These are phyloP conservation scores for Geranium incanum DNA, from an alignment of 441 rosid species.

Conservation along the genomic window DNA sequence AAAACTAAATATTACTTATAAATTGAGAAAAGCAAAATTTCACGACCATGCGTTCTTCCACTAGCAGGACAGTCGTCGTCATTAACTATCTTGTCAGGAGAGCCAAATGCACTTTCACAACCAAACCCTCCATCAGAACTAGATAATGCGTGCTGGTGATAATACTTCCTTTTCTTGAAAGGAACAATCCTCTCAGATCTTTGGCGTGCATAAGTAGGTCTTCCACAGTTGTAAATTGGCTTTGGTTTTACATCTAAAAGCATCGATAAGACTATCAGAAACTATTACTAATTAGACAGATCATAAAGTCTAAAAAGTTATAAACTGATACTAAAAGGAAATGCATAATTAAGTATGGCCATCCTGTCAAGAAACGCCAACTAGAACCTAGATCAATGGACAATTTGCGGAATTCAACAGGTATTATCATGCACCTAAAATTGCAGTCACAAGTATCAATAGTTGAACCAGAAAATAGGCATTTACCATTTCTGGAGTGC, in stretches of 20 bases:
- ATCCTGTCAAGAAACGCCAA: not conserved
- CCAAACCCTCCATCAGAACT: conserved; percentile 35
- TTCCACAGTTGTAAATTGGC: conserved; percentile 27
- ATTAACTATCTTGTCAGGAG: conserved; percentile 22
- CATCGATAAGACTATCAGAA: conserved; percentile 13
- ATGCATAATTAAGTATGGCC: conserved; percentile 9
- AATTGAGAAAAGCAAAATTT: conserved; percentile 10
- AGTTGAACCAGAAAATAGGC: conserved; percentile 16
- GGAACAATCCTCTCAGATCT: conserved; percentile 32
- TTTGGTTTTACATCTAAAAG: conserved; percentile 38
- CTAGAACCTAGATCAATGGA: conserved; percentile 15
- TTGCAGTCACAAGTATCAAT: conserved; percentile 6
- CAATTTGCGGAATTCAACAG: conserved; percentile 14
- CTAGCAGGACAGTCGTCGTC: conserved; percentile 24
- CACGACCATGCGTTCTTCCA: conserved; percentile 14
- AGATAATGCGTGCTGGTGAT: conserved; percentile 26
- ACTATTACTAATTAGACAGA: conserved; percentile 8
- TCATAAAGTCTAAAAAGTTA: conserved; percentile 5
- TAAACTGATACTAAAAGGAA: conserved; percentile 10
- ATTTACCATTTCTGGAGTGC: conserved; percentile 32
- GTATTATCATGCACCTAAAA: conserved; percentile 12
- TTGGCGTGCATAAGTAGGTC: conserved; percentile 26
- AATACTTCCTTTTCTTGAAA: conserved; percentile 45
- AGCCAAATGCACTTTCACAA: conserved; percentile 22
- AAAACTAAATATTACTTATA: conserved; percentile 17